Evolutionary conservation across 306 rosid species (phyloP).

Genomic region (Dryas octopetala): DNA sequence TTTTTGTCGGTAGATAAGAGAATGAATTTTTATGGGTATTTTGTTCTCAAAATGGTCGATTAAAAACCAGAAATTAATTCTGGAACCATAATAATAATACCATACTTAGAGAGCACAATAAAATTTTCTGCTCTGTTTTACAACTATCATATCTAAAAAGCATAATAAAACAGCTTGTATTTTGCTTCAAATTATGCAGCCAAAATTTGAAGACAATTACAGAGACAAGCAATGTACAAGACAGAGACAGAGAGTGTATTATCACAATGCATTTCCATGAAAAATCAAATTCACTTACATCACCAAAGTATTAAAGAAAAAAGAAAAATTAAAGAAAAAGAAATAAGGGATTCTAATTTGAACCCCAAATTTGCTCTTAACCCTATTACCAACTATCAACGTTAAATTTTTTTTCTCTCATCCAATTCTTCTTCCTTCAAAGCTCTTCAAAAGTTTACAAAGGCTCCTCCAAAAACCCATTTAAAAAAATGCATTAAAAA

Average conservation of each 20-base stretch:
- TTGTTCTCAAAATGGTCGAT: slow-evolving; percentile 2
- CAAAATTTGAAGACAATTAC: not conserved
- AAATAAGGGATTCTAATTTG: slow-evolving; percentile 13
- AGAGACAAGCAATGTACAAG: not conserved
- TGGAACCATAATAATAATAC: not conserved
- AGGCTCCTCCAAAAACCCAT: not conserved
- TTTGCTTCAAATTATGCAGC: not conserved
- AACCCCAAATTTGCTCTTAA: slow-evolving; percentile 5
- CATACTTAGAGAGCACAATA: not conserved
- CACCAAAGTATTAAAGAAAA: slow-evolving; percentile 16
- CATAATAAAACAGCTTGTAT: not conserved
- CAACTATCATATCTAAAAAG: not conserved
- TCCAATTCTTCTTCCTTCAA: slow-evolving; percentile 4
- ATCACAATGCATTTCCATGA: slow-evolving; percentile 25
- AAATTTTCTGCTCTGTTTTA: not conserved
- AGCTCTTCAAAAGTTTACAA: slow-evolving; percentile 15
- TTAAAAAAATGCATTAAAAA: not conserved
- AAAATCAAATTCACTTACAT: slow-evolving; percentile 36
- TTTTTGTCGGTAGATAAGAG: no score
- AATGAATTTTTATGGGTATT: not conserved
- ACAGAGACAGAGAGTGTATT: not conserved
- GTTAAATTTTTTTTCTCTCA: slow-evolving; percentile 24
- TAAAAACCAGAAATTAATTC: not conserved
- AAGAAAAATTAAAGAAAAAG: not conserved
- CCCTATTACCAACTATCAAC: slow-evolving; percentile 10